phyloP scores from a whole-genome alignment of 2,329 filamentous ascomycete genomes.

The Hysterium pulicare region DNA sequence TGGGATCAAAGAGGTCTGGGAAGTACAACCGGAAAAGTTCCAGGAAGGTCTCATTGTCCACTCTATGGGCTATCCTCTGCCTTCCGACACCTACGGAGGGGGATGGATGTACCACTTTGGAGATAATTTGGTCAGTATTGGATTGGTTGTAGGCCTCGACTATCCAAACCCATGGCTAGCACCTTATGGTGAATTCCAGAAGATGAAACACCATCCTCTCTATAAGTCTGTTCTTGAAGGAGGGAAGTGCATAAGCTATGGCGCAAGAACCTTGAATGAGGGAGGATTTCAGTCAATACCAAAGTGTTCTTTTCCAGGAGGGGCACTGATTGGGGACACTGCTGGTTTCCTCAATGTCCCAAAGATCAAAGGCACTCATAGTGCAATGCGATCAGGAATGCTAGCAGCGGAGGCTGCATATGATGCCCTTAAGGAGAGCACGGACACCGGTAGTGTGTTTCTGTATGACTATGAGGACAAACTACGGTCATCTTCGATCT shows the following conservation, averaged over 20 bases:
- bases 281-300: slow-evolving; percentile 97
- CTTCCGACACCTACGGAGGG: slow-evolving; percentile 87
- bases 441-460: slow-evolving; percentile 71
- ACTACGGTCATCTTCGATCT: slow-evolving; percentile 81
- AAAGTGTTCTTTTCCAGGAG: slow-evolving; percentile 93
- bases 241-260: slow-evolving; percentile 96
- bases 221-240: slow-evolving; percentile 86
- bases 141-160: slow-evolving; percentile 88
- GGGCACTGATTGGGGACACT: slow-evolving; percentile 91
- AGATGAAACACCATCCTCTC: slow-evolving; percentile 95
- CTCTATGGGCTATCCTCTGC: slow-evolving; percentile 87
- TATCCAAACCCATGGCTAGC: slow-evolving; percentile 96
- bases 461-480: slow-evolving; percentile 91
- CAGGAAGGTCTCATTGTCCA: slow-evolving; percentile 80
- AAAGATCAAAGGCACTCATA: slow-evolving; percentile 98
- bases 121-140: slow-evolving; percentile 90
- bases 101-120: slow-evolving; percentile 99
- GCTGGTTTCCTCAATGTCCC: slow-evolving; percentile 96
- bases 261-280: slow-evolving; percentile 84
- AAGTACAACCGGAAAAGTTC: slow-evolving; percentile 90
- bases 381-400: slow-evolving; percentile 97
- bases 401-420: slow-evolving; percentile 89
- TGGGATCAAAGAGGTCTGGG: slow-evolving; percentile 96
- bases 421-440: slow-evolving; percentile 60
- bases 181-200: slow-evolving; percentile 95